Conservation (phyloP, 495 filamentous ascomycete genomes). For the Penicillium flavigenum region DNA sequence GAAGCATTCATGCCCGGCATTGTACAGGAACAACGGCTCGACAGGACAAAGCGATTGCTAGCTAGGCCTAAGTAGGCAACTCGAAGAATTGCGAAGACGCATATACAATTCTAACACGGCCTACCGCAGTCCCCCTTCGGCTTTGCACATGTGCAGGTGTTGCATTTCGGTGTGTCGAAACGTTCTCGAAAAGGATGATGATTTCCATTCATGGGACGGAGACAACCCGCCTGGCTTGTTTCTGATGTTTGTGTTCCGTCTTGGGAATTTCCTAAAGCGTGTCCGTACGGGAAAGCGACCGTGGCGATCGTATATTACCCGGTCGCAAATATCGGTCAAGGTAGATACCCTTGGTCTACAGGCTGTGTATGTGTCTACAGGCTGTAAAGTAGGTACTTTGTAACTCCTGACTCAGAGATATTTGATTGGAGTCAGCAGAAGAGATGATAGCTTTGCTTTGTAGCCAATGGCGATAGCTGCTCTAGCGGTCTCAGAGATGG, state of each 20-base stretch:
- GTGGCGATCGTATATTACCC: constrained; percentile 10
- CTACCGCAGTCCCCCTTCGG: constrained; percentile 3
- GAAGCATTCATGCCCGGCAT: constrained; percentile 3
- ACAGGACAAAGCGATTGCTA: constrained; percentile 10
- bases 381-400: neutral
- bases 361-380: neutral
- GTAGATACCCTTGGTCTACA: neutral
- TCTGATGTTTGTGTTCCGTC: neutral
- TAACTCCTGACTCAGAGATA: neutral
- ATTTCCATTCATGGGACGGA: neutral
- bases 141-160: constrained; percentile 13
- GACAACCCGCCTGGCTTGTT: neutral
- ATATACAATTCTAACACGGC: constrained; percentile 15
- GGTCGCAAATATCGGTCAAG: constrained; percentile 14
- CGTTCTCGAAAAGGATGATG: constrained; percentile 16
- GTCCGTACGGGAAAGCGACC: constrained; percentile 1
- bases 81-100: constrained; percentile 20
- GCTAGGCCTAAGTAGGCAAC: constrained; percentile 1
- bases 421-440: constrained; percentile 2
- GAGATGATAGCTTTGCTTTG: neutral
- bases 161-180: constrained; percentile 13
- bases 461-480: constrained; percentile 1
- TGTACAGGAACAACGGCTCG: constrained; percentile 2
- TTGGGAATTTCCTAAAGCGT: neutral
- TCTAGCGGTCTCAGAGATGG: constrained; percentile 3